Conservation (phyloP, 108 stramenopile genomes). For the Fragilariopsis cylindrus region DNA sequence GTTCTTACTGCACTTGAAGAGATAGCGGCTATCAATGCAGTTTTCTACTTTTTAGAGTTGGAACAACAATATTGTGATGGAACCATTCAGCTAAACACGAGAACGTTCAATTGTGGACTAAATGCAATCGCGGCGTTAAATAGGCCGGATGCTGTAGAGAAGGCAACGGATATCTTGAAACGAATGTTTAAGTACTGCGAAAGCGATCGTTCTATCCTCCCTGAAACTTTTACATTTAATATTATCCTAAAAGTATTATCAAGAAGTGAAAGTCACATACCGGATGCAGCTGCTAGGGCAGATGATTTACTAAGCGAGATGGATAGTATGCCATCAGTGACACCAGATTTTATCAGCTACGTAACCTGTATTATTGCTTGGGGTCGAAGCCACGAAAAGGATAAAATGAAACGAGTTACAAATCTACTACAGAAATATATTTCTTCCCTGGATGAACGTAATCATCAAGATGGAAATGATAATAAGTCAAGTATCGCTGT, state of each 20-base stretch:
- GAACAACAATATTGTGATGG: constrained; percentile 28
- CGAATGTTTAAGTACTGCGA: constrained; percentile 31
- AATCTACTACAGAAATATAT: constrained; percentile 15
- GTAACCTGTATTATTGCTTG: constrained; percentile 36
- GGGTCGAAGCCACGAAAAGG: constrained; percentile 28
- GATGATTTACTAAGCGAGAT: constrained; percentile 30
- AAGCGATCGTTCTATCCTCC: constrained; percentile 23
- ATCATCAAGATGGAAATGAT: background rate
- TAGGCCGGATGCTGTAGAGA: constrained; percentile 30
- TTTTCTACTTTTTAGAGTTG: constrained; percentile 35
- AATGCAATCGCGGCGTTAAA: constrained; percentile 33
- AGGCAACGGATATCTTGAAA: constrained; percentile 20
- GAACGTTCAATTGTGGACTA: constrained; percentile 39
- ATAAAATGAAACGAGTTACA: constrained; percentile 28
- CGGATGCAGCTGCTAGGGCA: constrained; percentile 25
- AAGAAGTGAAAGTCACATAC: constrained; percentile 23
- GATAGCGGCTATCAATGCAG: constrained; percentile 17
- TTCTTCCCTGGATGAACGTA: background rate
- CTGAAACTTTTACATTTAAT: constrained; percentile 30
- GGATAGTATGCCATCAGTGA: constrained; percentile 11
- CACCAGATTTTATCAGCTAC: constrained; percentile 21
- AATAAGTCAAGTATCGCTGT: constrained; percentile 8
- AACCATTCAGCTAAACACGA: constrained; percentile 18
- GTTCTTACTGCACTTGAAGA: constrained; percentile 25
- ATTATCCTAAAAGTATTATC: constrained; percentile 36